These are phyloP conservation scores for Galeopsis tetrahit DNA, from an alignment of 257 asterid species.

Conservation along the genomic window DNA sequence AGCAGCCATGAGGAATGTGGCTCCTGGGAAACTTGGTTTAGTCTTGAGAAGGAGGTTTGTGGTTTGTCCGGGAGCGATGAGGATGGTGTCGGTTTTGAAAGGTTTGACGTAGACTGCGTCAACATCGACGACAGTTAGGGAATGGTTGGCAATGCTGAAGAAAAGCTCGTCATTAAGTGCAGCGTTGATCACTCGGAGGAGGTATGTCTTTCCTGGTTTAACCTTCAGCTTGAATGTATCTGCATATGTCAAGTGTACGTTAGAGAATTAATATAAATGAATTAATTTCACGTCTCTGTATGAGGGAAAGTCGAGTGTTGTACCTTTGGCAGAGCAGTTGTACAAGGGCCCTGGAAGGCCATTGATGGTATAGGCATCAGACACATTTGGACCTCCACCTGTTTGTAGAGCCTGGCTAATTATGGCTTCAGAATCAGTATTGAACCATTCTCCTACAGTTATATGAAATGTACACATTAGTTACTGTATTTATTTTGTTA, in stretches of 20 bases:
- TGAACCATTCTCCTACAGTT: constrained; percentile 34
- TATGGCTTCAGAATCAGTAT: constrained; percentile 30
- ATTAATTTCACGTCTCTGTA: too few species aligned
- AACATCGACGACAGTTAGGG: constrained; percentile 21
- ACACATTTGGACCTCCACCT: constrained; percentile 34
- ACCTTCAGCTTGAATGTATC: constrained; percentile 35
- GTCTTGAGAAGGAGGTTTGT: constrained; percentile 30
- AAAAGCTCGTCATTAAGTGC: constrained; percentile 38
- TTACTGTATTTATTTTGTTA: background rate
- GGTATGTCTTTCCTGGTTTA: constrained; percentile 25
- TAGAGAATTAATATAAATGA: too few species aligned
- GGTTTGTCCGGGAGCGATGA: constrained; percentile 33
- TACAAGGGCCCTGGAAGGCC: constrained; percentile 36
- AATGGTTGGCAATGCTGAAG: constrained; percentile 35
- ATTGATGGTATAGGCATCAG: constrained; percentile 34
- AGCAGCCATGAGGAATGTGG: constrained; percentile 30
- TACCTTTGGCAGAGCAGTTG: constrained; percentile 32
- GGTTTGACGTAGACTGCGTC: constrained; percentile 32
- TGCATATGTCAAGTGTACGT: background rate
- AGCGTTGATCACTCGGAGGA: constrained; percentile 33
- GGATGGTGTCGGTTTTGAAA: constrained; percentile 21
- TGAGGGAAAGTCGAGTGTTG: too few species aligned
- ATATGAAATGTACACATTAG: too few species aligned
- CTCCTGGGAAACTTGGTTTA: constrained; percentile 1
- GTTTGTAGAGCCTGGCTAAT: constrained; percentile 31